Evolutionary conservation across 2,329 filamentous ascomycete species (phyloP), one percentile per base, ranked within the genome.

Genomic region (Penicillium janthinellum): DNA sequence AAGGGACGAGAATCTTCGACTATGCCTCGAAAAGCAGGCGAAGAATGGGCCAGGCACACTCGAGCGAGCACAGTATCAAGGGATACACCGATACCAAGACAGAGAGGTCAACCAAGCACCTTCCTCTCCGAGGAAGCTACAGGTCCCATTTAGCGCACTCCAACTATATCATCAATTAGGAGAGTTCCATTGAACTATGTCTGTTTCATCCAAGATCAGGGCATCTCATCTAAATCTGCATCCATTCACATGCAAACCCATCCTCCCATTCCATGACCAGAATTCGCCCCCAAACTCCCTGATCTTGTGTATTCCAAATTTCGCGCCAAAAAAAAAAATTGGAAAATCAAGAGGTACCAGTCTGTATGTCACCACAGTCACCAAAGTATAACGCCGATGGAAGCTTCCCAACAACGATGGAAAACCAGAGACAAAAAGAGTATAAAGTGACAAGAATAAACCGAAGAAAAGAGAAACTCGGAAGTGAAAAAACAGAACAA

Each of bases 151-250:
- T 8, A 5, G 10, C 44, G 12, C 15, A 25, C 25, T n/a, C 14
- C 22, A 47, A 25, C 7, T 35, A 35, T 1, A n/a, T 31, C 25
- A 47, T 11, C 28, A 7, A 31, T 31, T 11, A 10, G 44, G 25
- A 14, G n/a, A 49, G 28, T 49, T 49, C 34, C 28, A 52, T 39
- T 52, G 49, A 52, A 47, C 8, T n/a, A 28, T 37, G 52, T 45
- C 28, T 47, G 38, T 55, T 55, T 37, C 34, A 38, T 47, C 20
- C 17, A 55, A 47, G n/a, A 55, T 45, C 42, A 56, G 41, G 28
- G 53, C 28, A 48, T 59, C 59, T 60, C 61, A 52, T 65, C 66
- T 64, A 67, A 56, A 65, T 67, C 53, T 66, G 63, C 61, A 62
- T 60, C 59, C 58, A 41, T 58, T 60, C 59, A 59, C 45, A 59